A percentile compares a stretch with the other conserved stretches of the same genome.
Conservation (phyloP, 139 green algal species). For the Chlorella sorokiniana region DNA sequence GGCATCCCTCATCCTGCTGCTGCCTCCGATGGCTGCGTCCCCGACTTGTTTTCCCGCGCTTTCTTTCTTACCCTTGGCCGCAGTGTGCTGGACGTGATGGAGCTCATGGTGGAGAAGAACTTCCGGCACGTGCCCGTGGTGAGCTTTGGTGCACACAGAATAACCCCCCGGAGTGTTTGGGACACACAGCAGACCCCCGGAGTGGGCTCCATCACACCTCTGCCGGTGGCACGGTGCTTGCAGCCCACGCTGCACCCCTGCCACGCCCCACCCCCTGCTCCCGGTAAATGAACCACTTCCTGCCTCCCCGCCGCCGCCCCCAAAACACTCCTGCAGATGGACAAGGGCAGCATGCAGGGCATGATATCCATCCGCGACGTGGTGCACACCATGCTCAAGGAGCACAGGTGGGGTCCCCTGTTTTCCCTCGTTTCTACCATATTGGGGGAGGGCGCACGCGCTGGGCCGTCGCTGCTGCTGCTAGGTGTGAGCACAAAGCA, state of each 20-base stretch:
- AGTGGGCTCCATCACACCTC: too few species aligned
- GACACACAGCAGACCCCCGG: too few species aligned
- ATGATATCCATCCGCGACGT: conserved; percentile 68
- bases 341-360: conserved; percentile 51
- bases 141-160: too few species aligned
- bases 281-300: not conserved
- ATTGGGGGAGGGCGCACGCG: not conserved
- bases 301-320: not conserved
- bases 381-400: conserved; percentile 58
- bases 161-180: too few species aligned
- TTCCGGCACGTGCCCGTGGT: conserved; percentile 69
- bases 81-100: conserved; percentile 63
- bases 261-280: not conserved
- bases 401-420: conserved; percentile 41
- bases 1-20: not conserved
- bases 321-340: conserved; percentile 35
- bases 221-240: too few species aligned
- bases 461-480: too few species aligned
- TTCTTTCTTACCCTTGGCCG: too few species aligned
- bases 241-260: not conserved
- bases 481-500: too few species aligned
- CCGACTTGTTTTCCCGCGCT: not conserved
- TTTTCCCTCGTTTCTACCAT: too few species aligned
- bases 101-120: conserved; percentile 65
- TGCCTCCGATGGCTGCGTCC: not conserved